Percentiles rank a stretch among this genome's conserved stretches.
Conservation (phyloP, 805 yeast genomes). For the Wickerhamiella azymoides region DNA sequence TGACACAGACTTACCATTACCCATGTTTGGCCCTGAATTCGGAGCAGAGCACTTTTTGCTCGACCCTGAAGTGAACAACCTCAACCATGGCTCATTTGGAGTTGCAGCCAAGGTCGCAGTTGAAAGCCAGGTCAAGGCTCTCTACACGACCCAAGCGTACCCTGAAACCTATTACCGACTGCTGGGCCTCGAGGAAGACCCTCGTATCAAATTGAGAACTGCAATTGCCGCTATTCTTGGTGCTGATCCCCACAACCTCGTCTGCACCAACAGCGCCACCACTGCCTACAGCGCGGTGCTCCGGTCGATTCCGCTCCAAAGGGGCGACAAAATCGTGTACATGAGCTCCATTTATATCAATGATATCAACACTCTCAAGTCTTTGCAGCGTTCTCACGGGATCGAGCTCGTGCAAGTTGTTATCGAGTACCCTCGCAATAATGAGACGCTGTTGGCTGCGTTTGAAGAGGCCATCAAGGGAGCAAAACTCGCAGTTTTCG, state of each 20-base stretch:
- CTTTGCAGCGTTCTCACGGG: slow-evolving; percentile 21
- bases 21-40: slow-evolving; percentile 4
- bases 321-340: slow-evolving; percentile 39
- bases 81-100: slow-evolving; percentile 59
- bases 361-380: slow-evolving; percentile 35
- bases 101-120: slow-evolving; percentile 37
- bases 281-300: slow-evolving; percentile 44
- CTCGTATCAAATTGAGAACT: slow-evolving; percentile 21
- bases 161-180: slow-evolving; percentile 36
- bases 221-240: slow-evolving; percentile 33
- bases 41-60: slow-evolving; percentile 34
- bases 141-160: slow-evolving; percentile 24
- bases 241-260: slow-evolving; percentile 36
- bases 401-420: slow-evolving; percentile 28
- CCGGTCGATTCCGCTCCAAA: slow-evolving; percentile 37
- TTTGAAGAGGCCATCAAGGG: slow-evolving; percentile 24
- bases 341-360: slow-evolving; percentile 41
- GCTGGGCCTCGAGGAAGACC: slow-evolving; percentile 23
- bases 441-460: slow-evolving; percentile 25
- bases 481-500: slow-evolving; percentile 34
- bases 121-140: slow-evolving; percentile 25
- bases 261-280: slow-evolving; percentile 46
- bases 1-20: neutral
- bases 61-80: slow-evolving; percentile 31
- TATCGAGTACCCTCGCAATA: slow-evolving; percentile 33